Percentiles rank a stretch among this genome's conserved stretches.
Conservation (phyloP, 441 rosid species). For the Biscutella laevigata region DNA sequence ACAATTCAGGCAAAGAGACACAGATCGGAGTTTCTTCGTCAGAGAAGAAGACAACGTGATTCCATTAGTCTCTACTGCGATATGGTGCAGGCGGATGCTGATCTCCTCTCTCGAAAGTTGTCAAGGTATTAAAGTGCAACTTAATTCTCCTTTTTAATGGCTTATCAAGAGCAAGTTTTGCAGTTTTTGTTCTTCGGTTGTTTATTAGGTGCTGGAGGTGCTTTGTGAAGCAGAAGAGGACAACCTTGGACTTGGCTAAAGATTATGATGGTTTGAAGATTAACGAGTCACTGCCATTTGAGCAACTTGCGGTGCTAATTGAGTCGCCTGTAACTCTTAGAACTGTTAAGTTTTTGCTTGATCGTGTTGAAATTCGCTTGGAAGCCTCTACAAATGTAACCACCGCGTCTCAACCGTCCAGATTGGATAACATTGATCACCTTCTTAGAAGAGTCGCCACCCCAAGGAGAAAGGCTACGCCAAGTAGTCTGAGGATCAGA, state of each 20-base stretch:
- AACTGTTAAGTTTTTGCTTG: constrained; percentile 57
- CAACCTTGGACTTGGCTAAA: constrained; percentile 65
- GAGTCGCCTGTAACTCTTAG: constrained; percentile 55
- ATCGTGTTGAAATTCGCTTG: constrained; percentile 69
- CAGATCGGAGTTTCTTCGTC: constrained; percentile 85
- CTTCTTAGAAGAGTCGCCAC: constrained; percentile 82
- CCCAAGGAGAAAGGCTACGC: constrained; percentile 39
- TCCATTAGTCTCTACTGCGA: constrained; percentile 37
- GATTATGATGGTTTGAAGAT: constrained; percentile 61
- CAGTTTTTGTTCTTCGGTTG: neutral
- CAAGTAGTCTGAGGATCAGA: constrained; percentile 36
- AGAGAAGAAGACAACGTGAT: constrained; percentile 57
- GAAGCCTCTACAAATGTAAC: constrained; percentile 36
- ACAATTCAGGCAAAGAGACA: constrained; percentile 67
- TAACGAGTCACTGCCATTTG: constrained; percentile 63
- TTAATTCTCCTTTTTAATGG: neutral
- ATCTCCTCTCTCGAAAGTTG: constrained; percentile 62
- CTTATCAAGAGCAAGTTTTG: neutral
- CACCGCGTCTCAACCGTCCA: constrained; percentile 22
- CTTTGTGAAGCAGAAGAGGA: constrained; percentile 55
- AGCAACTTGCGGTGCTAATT: constrained; percentile 67
- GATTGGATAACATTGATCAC: constrained; percentile 68
- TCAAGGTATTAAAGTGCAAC: constrained; percentile 38
- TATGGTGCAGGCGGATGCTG: constrained; percentile 66
- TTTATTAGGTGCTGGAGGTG: constrained; percentile 74